These are phyloP conservation scores for Pestalotiopsis sp. DNA, from an alignment of 2,329 filamentous ascomycete genomes.

Conservation along the genomic window DNA sequence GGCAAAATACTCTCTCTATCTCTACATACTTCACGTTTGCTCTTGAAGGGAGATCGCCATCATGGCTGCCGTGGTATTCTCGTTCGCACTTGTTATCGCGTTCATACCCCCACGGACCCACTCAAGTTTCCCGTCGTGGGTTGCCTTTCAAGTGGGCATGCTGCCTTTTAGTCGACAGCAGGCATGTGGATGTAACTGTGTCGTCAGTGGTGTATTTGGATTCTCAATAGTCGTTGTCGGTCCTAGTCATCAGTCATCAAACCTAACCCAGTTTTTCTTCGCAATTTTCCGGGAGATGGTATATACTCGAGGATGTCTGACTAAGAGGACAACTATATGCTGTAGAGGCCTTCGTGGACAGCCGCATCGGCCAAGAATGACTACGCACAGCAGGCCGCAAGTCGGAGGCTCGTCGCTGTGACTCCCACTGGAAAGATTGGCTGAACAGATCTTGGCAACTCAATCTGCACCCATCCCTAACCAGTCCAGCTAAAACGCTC, in stretches of 20 bases:
- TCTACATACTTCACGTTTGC: not conserved
- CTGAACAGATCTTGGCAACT: conserved; percentile 5
- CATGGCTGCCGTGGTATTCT: not conserved
- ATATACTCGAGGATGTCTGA: too few relatives aligned
- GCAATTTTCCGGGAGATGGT: not conserved
- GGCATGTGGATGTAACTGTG: not conserved
- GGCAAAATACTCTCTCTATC: not conserved
- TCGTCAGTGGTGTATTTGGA: not conserved
- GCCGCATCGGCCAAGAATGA: not conserved
- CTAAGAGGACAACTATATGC: too few relatives aligned
- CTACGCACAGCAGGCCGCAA: not conserved
- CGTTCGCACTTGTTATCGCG: not conserved
- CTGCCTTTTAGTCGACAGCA: not conserved
- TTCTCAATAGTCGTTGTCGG: not conserved
- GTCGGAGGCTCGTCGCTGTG: not conserved
- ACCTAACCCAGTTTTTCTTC: not conserved
- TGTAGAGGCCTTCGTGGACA: not conserved
- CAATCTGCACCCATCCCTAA: conserved; percentile 9
- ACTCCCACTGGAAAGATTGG: not conserved
- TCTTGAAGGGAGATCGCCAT: not conserved
- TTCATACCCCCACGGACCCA: conserved; percentile 10
- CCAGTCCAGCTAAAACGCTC: conserved; percentile 12
- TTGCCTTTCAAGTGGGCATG: conserved; percentile 11
- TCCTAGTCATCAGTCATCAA: not conserved
- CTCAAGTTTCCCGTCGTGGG: conserved; percentile 5